phyloP scores from a whole-genome alignment of 805 yeast species.

The Metschnikowia cubensis region DNA sequence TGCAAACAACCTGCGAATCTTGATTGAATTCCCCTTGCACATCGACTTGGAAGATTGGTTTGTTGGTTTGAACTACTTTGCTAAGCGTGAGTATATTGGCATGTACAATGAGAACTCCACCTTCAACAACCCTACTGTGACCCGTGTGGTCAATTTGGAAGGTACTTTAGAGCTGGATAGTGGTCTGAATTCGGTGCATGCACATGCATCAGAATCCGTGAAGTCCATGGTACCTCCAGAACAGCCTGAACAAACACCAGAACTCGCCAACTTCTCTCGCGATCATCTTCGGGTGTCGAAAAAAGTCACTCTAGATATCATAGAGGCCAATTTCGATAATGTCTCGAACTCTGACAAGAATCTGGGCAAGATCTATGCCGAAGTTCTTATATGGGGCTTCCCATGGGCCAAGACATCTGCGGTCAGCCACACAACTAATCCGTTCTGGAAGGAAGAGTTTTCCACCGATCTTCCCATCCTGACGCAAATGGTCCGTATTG shows the following conservation, averaged over 20 bases:
- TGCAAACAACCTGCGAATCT: slow-evolving; percentile 38
- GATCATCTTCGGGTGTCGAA: slow-evolving; percentile 52
- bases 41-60: slow-evolving; percentile 77
- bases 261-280: slow-evolving; percentile 11
- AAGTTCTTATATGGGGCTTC: slow-evolving; percentile 65
- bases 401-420: slow-evolving; percentile 78
- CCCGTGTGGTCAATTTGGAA: slow-evolving; percentile 15
- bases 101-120: slow-evolving; percentile 13
- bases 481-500: slow-evolving; percentile 49
- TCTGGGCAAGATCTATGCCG: slow-evolving; percentile 52
- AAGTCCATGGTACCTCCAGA: not conserved
- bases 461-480: slow-evolving; percentile 55
- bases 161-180: slow-evolving; percentile 13
- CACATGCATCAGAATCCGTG: not conserved
- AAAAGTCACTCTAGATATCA: slow-evolving; percentile 50
- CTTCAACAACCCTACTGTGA: slow-evolving; percentile 5
- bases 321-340: slow-evolving; percentile 58
- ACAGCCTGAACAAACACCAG: not conserved
- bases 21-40: slow-evolving; percentile 61
- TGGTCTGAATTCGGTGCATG: not conserved
- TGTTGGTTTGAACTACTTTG: slow-evolving; percentile 61
- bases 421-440: slow-evolving; percentile 45
- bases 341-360: slow-evolving; percentile 6
- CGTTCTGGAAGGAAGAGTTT: slow-evolving; percentile 84
- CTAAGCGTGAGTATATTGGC: slow-evolving; percentile 54